A percentile compares a stretch with the other conserved stretches of the same genome.
Evolutionary conservation across 805 yeast genomes (phyloP).

Genomic region (Candida ficus): DNA sequence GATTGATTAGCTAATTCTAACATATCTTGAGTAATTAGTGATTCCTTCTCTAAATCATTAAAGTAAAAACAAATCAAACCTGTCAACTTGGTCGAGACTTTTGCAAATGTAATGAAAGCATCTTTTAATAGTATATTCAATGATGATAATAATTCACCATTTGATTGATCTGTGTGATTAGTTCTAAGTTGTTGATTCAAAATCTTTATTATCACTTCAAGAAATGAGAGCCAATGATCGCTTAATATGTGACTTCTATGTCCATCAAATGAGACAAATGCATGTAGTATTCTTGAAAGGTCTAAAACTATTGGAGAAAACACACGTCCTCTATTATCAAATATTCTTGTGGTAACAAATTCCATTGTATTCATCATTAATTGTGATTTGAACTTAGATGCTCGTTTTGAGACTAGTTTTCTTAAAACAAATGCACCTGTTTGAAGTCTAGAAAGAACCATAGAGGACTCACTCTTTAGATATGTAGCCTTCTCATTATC

Average conservation of each 20-base stretch:
- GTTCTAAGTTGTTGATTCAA: slow-evolving; percentile 7
- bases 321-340: slow-evolving; percentile 7
- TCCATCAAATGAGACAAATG: slow-evolving; percentile 18
- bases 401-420: slow-evolving; percentile 11
- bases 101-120: slow-evolving; percentile 21
- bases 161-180: slow-evolving; percentile 22
- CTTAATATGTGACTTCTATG: slow-evolving; percentile 19
- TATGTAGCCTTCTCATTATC: slow-evolving; percentile 34
- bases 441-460: slow-evolving; percentile 28
- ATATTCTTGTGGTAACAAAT: slow-evolving; percentile 11
- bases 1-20: slow-evolving; percentile 43
- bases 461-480: slow-evolving; percentile 20
- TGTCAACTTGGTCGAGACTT: slow-evolving; percentile 18
- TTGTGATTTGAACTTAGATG: slow-evolving; percentile 14
- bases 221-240: slow-evolving; percentile 13
- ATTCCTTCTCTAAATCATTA: slow-evolving; percentile 21
- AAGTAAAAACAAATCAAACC: slow-evolving; percentile 20
- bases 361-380: slow-evolving; percentile 11
- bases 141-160: slow-evolving; percentile 24
- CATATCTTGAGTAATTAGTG: slow-evolving; percentile 27
- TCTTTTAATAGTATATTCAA: slow-evolving; percentile 21
- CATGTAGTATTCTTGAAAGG: slow-evolving; percentile 24
- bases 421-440: slow-evolving; percentile 31
- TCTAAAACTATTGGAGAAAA: slow-evolving; percentile 29
- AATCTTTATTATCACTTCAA: slow-evolving; percentile 9